Base-by-base conservation (phyloP, 139 green algal genomes). In the Picochlorum sp. region DNA sequence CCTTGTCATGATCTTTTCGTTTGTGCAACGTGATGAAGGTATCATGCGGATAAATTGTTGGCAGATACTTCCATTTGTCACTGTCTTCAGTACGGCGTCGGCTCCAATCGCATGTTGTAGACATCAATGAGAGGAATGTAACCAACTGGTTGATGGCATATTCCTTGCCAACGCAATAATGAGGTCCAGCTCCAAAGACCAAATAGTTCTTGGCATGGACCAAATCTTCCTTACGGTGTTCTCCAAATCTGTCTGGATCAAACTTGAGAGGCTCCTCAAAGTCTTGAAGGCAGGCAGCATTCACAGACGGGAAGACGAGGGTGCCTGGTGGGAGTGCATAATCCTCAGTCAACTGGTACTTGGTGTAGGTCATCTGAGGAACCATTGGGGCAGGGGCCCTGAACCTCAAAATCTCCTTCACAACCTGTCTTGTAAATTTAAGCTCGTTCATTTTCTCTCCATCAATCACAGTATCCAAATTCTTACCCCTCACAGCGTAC, bases 91-190 rank as follows among this genome's bases (percentile, higher is more conserved):
- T 86, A 49, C 79, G 66, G 0, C 67, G 38, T n/a, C 84, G 79
- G 1, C 30, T 78, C 77, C 76, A 90, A 50, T 91, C 71, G 30
- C 66, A 78, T 16, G 63, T 68, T 16, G 81, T 89, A 32, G 72
- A 65, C 10, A 88, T 34, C 65, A 90, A 78, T 21, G 87, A 80
- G 52, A 95, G 72, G 80, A 87, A 94, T 30, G 61, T 58, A 0
- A 83, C 77, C 44, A 95, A 73, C 57, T 95, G 87, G 82, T 95
- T 95, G 58, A 78, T 79, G 28, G 87, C 87, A 64, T 95, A 95
- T 80, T 90, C 79, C 46, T 80, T 80, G 68, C 83, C 87, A 38
- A 94, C 87, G 65, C 87, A 94, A 75, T 90, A 90, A 76, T 94
- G 87, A 7, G 87, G 80, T n/a, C 87, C 87, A 52, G 82, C 76